A percentile compares a stretch with the other conserved stretches of the same genome.
These are phyloP conservation scores for Trypanosoma scelopori DNA, from an alignment of 208 protist genomes.

Conservation along the genomic window DNA sequence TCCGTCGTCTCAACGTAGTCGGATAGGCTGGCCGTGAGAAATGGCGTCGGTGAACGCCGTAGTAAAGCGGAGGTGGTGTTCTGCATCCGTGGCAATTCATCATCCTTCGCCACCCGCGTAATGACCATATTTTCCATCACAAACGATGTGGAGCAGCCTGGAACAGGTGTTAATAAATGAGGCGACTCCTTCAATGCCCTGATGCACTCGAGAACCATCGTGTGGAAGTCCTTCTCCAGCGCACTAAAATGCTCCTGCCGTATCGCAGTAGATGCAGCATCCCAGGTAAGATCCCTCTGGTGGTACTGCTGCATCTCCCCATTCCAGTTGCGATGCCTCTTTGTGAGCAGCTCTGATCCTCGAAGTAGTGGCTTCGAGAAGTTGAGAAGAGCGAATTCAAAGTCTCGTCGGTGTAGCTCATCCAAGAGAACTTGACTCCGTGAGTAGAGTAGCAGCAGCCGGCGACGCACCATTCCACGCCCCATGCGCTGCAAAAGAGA, in stretches of 20 bases:
- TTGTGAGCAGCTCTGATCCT: constrained; percentile 32
- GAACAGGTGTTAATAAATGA: constrained; percentile 3
- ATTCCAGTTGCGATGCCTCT: constrained; percentile 50
- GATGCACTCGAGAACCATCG: constrained; percentile 19
- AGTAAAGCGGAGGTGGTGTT: constrained; percentile 29
- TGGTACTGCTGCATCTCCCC: constrained; percentile 46
- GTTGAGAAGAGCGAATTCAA: constrained; percentile 31
- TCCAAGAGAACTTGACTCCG: not conserved
- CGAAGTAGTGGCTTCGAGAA: constrained; percentile 39
- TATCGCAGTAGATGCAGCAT: not conserved
- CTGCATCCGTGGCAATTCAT: constrained; percentile 33
- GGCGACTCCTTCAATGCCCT: constrained; percentile 7
- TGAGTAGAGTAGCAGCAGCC: constrained; percentile 21
- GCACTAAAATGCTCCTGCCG: constrained; percentile 2
- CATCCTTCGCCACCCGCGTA: constrained; percentile 30
- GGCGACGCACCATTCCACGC: constrained; percentile 37
- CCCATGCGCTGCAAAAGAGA: constrained; percentile 49
- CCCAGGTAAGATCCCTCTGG: constrained; percentile 18
- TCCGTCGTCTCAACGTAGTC: constrained; percentile 29
- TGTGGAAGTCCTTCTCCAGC: constrained; percentile 34
- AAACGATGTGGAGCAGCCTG: constrained; percentile 39
- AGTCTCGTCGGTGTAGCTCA: constrained; percentile 22
- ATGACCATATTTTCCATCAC: constrained; percentile 56
- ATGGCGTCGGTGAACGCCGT: constrained; percentile 16
- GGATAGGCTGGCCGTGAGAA: constrained; percentile 37